Base-by-base conservation (phyloP, 1,139 yeast species). In the Suhomyces yuchorum region DNA sequence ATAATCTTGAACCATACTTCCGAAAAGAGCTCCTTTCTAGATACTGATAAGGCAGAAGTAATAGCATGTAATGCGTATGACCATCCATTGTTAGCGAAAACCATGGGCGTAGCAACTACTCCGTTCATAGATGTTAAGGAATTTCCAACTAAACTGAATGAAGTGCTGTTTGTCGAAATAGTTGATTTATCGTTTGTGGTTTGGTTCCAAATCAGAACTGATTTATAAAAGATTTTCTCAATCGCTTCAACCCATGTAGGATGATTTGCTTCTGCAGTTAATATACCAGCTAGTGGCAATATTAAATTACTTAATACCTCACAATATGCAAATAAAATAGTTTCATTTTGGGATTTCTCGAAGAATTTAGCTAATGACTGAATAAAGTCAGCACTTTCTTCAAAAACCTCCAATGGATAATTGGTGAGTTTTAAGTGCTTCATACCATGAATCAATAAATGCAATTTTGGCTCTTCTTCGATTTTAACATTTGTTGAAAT, bases 231-330 rank as follows among this genome's bases (percentile, higher is more conserved):
- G 2, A 91, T 80, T 17, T 73, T 67, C 30, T 80, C 80, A 47
- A 90, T 80, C 0, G 97, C 95, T 44, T 84, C 87, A 0, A 86
- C 85, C 99, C 99, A 95, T 0, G 87, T 83, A 2, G 99, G 99
- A 64, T 91, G 96, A 60, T 95, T 93, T 0, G 91, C 91, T 63
- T 95, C 99, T 0, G 97, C 99, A 0, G 97, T 89, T 32, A 92
- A 77, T 2, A 81, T 76, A 17, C 90, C 95, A 0, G 97, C 96
- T 37, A 93, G 68, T 0, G 98, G 96, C 39, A 89, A 68, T 3
- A 95, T 67, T 36, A 95, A 75, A 50, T 81, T 85, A 46, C 87
- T 78, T 38, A 92, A 73, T 1, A 90, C 96, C 53, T 90, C 96
- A 43, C 96, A 87, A 62, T 93, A 95, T 1, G 96, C 95, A 52